Evolutionary conservation across 306 rosid species (phyloP), one percentile per base, ranked within the genome.

Genomic region (Cucurbita ficifolia): DNA sequence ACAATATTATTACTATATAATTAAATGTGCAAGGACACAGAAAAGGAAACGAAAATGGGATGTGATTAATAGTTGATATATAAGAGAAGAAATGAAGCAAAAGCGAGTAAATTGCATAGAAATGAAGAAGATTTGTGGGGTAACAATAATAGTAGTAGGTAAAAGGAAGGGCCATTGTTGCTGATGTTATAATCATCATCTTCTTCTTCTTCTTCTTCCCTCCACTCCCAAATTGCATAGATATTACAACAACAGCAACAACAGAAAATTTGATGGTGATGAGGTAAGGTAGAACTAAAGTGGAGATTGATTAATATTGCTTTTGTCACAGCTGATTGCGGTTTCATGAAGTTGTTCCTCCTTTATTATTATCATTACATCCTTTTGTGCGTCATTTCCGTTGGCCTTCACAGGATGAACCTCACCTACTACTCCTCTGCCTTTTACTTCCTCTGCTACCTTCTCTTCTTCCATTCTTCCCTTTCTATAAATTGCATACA

Each of bases 401-500:
- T 48, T 69, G 7, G 74, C 8, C 19, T 7, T 69, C 2, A 69
- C 11, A 3, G 24, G 43, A 24, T 12, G 17, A 13, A 22, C 55
- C 38, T 67, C 73, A 45, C 18, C 53, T 13, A 36, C 52, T 11
- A 11, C 51, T 12, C n/a, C 14, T 16, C 50, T 42, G 75, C 16
- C 73, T 79, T 63, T 84, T 12, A 55, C 16, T 8, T 75, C 17
- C 6, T 80, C 75, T 19, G 77, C 51, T 36, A 70, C 82, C 76
- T 61, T 63, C 75, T 29, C 33, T 29, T 71, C 76, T 14, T 74
- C 77, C 16, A 75, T 79, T 1, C 83, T 77, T n/a, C 50, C 17
- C 46, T 70, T 62, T 42, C 78, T 84, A 74, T 81, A 92, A 2
- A 88, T 72, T 7, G 52, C 89, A 72, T 90, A 90, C 16, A 92